A percentile compares a stretch with the other conserved stretches of the same genome.
These are phyloP conservation scores for Peniophora sp. DNA, from an alignment of 1,284 basidiomycete species.

Conservation along the genomic window DNA sequence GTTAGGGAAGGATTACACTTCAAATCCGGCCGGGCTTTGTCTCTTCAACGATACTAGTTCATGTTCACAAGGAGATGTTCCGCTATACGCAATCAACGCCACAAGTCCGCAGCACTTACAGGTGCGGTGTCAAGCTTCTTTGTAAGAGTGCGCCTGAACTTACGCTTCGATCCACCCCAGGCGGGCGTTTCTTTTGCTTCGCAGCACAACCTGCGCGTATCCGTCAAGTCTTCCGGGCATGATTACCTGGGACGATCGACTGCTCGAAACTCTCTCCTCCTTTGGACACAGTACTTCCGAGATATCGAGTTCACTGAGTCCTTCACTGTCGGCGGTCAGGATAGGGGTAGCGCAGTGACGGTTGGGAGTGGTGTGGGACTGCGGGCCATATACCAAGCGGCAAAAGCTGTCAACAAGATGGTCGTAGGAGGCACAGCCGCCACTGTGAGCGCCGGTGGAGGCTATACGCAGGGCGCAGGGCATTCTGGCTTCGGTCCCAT, in stretches of 20 bases:
- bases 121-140: slow-evolving; percentile 5
- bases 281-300: slow-evolving; percentile 18
- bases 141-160: background rate
- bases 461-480: slow-evolving; percentile 24
- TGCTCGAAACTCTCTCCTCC: slow-evolving; percentile 17
- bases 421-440: slow-evolving; percentile 21
- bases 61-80: slow-evolving; percentile 15
- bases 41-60: slow-evolving; percentile 11
- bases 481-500: slow-evolving; percentile 20
- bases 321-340: slow-evolving; percentile 11
- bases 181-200: slow-evolving; percentile 18
- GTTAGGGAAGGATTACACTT: slow-evolving; percentile 5
- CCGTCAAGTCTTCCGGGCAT: slow-evolving; percentile 23
- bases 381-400: slow-evolving; percentile 15
- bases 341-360: slow-evolving; percentile 20
- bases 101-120: slow-evolving; percentile 13
- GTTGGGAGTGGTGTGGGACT: slow-evolving; percentile 21
- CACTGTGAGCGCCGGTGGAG: slow-evolving; percentile 21
- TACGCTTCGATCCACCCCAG: slow-evolving; percentile 7
- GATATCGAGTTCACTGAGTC: slow-evolving; percentile 18
- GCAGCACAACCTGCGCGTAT: slow-evolving; percentile 17
- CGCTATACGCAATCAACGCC: slow-evolving; percentile 16
- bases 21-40: slow-evolving; percentile 12
- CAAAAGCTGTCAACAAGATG: slow-evolving; percentile 17
- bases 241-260: slow-evolving; percentile 25